Evolutionary conservation across 441 rosid species (phyloP), one percentile per base, ranked within the genome.

Genomic region (Pelargonium australe): DNA sequence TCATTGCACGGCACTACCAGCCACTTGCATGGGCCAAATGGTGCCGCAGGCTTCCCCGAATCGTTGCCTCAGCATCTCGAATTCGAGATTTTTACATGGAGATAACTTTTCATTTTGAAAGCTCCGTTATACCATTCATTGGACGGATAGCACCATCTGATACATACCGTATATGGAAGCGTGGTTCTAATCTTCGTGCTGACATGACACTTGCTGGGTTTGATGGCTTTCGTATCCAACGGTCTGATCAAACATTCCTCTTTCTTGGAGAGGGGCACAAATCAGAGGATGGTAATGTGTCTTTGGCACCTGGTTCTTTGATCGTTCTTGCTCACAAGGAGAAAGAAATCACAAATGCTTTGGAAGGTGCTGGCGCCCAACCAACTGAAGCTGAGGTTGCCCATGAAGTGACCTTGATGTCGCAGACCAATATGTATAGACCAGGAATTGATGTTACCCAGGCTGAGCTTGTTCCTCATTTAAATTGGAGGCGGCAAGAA

Each of bases 391-490:
- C 97, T 41, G 99, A 95, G 81, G 97, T 92, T 76, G 89, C 97
- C 73, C 89, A 89, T 78, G 99, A 95, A 79, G 99, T 95, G 70
- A 83, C 92, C 64, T 75, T 87, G 77, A 92, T 95, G 99, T 95
- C 99, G 65, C 95, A 92, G 82, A 92, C 99, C 71, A 92, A 92
- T 65, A 95, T 92, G 98, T 95, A 92, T 75, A 87, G 99, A 76
- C 99, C 99, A n/a, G 98, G 99, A 34, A 92, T 92, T 57, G 97
- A 95, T 80, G 99, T 95, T 40, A 92, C 98, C 65, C 97, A 95
- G 70, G 98, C 99, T 66, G 98, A 90, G 76, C 89, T 95, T 67
- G 79, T 92, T 78, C 84, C 99, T 47, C 97, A 90, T 76, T 72
- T 86, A 72, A 95, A 89, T 73, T 95, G 99, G 99, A 90, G 99